Percentiles rank a stretch among this genome's conserved stretches.
phyloP scores from a whole-genome alignment of 2,329 filamentous ascomycete genomes.

The Chrysoporthe austroafricana region DNA sequence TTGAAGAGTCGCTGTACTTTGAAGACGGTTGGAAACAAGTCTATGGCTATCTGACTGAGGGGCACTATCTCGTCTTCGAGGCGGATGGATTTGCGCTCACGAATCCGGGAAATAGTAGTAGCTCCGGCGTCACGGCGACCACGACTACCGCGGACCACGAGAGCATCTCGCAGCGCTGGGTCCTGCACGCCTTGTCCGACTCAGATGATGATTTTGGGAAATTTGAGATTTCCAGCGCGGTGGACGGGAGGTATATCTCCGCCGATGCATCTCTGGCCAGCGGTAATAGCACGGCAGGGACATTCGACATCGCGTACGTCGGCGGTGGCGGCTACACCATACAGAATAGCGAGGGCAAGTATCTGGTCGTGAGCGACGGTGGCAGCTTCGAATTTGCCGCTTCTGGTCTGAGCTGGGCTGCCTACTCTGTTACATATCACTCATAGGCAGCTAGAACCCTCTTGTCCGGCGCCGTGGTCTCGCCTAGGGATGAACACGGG shows the following conservation, averaged over 20 bases:
- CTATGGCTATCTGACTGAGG: constrained; percentile 57
- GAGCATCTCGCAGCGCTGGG: constrained; percentile 50
- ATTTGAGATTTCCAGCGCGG: constrained; percentile 36
- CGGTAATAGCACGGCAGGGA: constrained; percentile 32
- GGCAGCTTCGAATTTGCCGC: constrained; percentile 23
- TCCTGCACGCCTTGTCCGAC: constrained; percentile 45
- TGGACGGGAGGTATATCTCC: constrained; percentile 33
- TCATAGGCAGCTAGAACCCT: background rate
- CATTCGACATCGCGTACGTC: constrained; percentile 33
- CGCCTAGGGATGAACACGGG: background rate
- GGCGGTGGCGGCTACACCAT: constrained; percentile 33
- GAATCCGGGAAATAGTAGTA: constrained; percentile 34
- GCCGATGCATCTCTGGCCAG: constrained; percentile 30
- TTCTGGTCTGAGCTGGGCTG: background rate
- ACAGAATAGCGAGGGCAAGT: constrained; percentile 35
- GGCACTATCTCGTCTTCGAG: constrained; percentile 57
- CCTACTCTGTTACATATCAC: constrained; percentile 7
- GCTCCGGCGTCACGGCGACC: constrained; percentile 30
- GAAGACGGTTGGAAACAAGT: constrained; percentile 59
- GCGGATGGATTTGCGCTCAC: constrained; percentile 47
- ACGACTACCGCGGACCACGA: constrained; percentile 42
- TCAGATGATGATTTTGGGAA: constrained; percentile 32
- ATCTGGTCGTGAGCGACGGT: constrained; percentile 30
- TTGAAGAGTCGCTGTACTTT: constrained; percentile 45
- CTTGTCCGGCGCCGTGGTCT: background rate